Conservation (phyloP, 1,139 yeast genomes). For the Debaryomyces subglobosus region DNA sequence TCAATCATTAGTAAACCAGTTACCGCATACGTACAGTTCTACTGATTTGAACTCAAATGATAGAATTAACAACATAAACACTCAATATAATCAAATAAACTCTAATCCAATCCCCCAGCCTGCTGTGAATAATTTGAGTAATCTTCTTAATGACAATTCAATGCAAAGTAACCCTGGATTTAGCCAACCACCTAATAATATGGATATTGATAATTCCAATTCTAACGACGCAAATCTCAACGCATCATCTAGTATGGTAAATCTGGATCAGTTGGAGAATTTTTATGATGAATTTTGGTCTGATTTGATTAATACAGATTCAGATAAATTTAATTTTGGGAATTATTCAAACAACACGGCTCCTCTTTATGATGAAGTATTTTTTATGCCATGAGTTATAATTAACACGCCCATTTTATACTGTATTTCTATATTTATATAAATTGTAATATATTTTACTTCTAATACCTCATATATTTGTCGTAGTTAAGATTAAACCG, state of each 20-base stretch:
- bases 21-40: not conserved
- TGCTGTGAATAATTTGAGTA: not conserved
- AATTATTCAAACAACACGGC: constrained; percentile 22
- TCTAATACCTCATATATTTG: not conserved
- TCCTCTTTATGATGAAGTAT: constrained; percentile 30
- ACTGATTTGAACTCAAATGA: not conserved
- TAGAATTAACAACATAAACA: not conserved
- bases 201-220: not conserved
- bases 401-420: not conserved
- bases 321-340: constrained; percentile 42
- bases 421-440: not conserved
- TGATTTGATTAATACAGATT: constrained; percentile 39
- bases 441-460: constrained; percentile 1
- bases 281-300: constrained; percentile 49
- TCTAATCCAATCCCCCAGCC: not conserved
- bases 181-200: not conserved
- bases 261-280: constrained; percentile 28
- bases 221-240: not conserved
- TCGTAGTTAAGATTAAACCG: not conserved
- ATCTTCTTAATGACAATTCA: constrained; percentile 1
- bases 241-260: constrained; percentile 12
- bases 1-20: not conserved
- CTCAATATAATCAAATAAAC: not conserved
- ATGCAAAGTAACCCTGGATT: not conserved
- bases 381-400: constrained; percentile 24